These are phyloP conservation scores for Colletotrichum godetiae DNA, from an alignment of 2,329 filamentous ascomycete species.

Conservation along the genomic window DNA sequence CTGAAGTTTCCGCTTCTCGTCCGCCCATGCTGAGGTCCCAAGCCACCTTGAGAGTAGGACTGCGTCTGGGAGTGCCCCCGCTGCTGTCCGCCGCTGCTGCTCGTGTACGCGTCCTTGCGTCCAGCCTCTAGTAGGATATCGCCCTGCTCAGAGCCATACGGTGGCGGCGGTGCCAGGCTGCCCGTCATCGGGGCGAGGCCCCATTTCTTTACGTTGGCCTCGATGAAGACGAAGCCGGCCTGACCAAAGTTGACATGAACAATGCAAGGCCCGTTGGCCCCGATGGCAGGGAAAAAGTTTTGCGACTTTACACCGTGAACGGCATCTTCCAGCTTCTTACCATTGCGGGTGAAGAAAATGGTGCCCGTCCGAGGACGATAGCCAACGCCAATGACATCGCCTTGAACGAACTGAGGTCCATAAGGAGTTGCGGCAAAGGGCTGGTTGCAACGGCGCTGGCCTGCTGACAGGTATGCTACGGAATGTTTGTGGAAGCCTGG, in stretches of 20 bases:
- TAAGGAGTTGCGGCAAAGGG: slow-evolving; percentile 86
- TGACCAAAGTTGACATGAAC: slow-evolving; percentile 99
- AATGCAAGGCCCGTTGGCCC: slow-evolving; percentile 90
- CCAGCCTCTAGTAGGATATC: slow-evolving; percentile 94
- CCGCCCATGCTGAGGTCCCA: slow-evolving; percentile 75
- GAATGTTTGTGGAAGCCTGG: slow-evolving; percentile 92
- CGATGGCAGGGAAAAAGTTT: slow-evolving; percentile 98
- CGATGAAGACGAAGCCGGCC: slow-evolving; percentile 98
- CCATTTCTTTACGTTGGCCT: slow-evolving; percentile 99
- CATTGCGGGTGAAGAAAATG: slow-evolving; percentile 98
- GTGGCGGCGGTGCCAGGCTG: slow-evolving; percentile 92
- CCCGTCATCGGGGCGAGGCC: slow-evolving; percentile 95
- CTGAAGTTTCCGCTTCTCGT: slow-evolving; percentile 84
- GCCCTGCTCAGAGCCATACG: slow-evolving; percentile 96
- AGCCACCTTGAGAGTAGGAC: slow-evolving; percentile 45
- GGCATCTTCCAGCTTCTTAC: slow-evolving; percentile 96
- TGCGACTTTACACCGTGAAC: slow-evolving; percentile 92
- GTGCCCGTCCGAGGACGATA: slow-evolving; percentile 95
- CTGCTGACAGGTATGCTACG: slow-evolving; percentile 89
- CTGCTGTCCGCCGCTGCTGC: slow-evolving; percentile 51
- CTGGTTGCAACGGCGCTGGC: slow-evolving; percentile 90
- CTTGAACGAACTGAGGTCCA: slow-evolving; percentile 87
- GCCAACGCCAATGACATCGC: slow-evolving; percentile 94
- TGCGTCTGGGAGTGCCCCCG: slow-evolving; percentile 60
- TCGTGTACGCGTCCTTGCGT: slow-evolving; percentile 67